Base-by-base conservation (phyloP, 164 flowering plant genomes). In the Houttuynia cordata region DNA sequence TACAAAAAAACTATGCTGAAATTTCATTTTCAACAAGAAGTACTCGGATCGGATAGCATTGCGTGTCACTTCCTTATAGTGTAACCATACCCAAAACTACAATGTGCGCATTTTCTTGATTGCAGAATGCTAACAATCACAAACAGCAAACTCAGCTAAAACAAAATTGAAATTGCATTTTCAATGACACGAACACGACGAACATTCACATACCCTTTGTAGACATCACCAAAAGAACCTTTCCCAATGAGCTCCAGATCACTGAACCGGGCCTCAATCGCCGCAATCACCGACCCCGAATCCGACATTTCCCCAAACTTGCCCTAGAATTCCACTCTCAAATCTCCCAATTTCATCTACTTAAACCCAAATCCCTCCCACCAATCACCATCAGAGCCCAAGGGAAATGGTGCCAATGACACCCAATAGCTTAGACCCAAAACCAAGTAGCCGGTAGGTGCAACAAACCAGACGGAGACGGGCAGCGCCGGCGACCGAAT, bases 201-300 rank as follows among this genome's bases (percentile, higher is more conserved):
- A n/a, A n/a, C 18, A 13, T n/a, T 6, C 4, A 66, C 79, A 73
- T 69, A 91, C 99, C 89, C 99, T 79, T 86, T 93, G 70, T 81
- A 93, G 25, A 93, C 99, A 60, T 93, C 99, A 0, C 99, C 99
- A 63, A 93, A 93, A 4, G 99, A 93, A 25, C 99, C 99, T 73
- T 82, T 78, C 39, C 99, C 99, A 71, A 93, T 93, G 67, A 88
- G 76, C 83, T 90, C 96, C 77, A 86, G 68, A 7, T 79, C 72
- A 70, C 76, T 76, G 71, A 90, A 93, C 70, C 96, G 84, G 8
- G 86, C 67, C 24, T 90, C 93, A 7, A 88, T 74, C 2, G 90
- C 88, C 68, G 86, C 97, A 7, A 57, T 51, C 22, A 84, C 57
- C 21, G 83, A 82, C 8, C 78, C 83, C 1, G 71, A 73, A 62